Evolutionary conservation across 805 yeast species (phyloP), one percentile per base, ranked within the genome.

Genomic region (Nakazawaea populi): DNA sequence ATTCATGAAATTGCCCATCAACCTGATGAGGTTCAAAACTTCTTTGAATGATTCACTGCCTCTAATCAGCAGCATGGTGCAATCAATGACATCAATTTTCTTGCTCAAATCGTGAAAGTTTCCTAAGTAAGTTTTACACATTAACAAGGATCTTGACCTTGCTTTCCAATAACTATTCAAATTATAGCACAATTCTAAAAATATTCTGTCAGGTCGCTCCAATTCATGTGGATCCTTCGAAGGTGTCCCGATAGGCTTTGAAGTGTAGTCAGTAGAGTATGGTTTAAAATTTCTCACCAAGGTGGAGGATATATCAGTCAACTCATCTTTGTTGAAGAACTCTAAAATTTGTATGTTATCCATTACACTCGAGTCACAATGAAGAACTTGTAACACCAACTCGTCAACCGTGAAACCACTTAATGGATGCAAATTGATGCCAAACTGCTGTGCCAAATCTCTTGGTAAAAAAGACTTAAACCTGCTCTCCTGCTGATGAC

Each of bases 1-100:
- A 64, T 95, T 94, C 99, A 94, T 94, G 65, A 84, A 92, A 65
- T 94, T 94, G 53, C 99, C 99, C 47, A 94, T 94, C 4, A 91
- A 84, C 55, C 91, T 72, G 54, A 94, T 92, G 44, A 94, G 81
- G 51, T 88, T 90, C 60, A 95, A 77, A 12, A 94, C 82, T 50
- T 80, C 77, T 54, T 82, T 79, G 61, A 95, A 74, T 47, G 82
- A 80, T 14, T 77, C 78, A 1, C 96, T 88, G 29, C 76, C 72
- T 54, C 79, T 78, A 38, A 92, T 74, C 42, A 83, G 74, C 40
- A 77, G 77, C 41, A 84, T 81, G 0, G 97, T 97, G 27, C 73
- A 75, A 58, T 91, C 97, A 35, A 94, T 69, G 44, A 75, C 61
- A 52, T 83, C 77, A 48, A 94, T 70, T 63, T 90, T 91, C 7